Base-by-base conservation (phyloP, 1,139 yeast species). In the Nakaseomyces bracarensis region DNA sequence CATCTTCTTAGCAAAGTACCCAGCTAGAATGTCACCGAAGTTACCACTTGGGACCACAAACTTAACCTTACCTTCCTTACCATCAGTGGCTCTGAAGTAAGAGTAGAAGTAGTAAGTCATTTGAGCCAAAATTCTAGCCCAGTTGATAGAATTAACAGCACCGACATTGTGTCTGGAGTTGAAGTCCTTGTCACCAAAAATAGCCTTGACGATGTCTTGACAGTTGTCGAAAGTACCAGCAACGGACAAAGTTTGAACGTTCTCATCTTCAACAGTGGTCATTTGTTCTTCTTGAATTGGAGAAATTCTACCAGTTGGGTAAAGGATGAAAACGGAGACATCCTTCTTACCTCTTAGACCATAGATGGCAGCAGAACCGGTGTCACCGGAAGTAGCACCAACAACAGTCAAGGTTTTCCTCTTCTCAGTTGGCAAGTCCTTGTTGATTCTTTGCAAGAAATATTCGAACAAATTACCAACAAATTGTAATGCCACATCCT, bases 311-410 rank as follows among this genome's bases (percentile, higher is more conserved):
- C 98, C 98, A 11, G 95, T 86, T 55, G 99, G 99, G 60, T 89
- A 91, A 53, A 93, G 71, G 51, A 91, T 91, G 65, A 91, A 93
- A 25, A 91, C 98, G 31, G 94, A 83, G 22, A 91, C 96, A 63
- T 93, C 97, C 66, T 87, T 83, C 69, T 91, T 91, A 61, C 94
- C 94, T 68, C 98, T 76, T 54, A 91, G 75, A 44, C 99, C 99
- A 67, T 91, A 91, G 52, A 91, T 91, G 48, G 99, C 98, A 42
- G 99, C 99, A 39, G 96, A 84, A 42, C 99, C 99, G 38, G 99
- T 91, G 61, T 91, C 99, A 57, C 99, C 99, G 42, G 95, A 84
- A 21, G 99, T 91, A 36, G 99, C 99, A 56, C 99, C 99, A 46
- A 91, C 96, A 51, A 91, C 98, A 30, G 99, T 91, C 55, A 91